Percentiles rank a stretch among this genome's conserved stretches.
phyloP scores from a whole-genome alignment of 2,329 filamentous ascomycete species.

The Myotisia sp. region DNA sequence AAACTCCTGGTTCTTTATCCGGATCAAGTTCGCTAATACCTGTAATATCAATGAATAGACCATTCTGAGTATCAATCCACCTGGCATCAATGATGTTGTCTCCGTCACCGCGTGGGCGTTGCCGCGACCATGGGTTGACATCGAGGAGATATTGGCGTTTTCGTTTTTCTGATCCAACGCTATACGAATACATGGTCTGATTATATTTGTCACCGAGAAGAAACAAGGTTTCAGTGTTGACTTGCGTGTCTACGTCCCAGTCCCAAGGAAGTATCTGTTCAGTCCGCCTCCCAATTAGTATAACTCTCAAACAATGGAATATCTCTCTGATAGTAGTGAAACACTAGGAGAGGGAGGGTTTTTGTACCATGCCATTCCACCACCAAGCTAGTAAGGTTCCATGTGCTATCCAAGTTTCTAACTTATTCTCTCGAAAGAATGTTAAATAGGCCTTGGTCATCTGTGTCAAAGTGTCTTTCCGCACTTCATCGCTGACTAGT shows the following conservation, averaged over 20 bases:
- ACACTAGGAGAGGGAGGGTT: conserved; percentile 8
- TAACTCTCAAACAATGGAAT: not conserved
- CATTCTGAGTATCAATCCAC: conserved; percentile 64
- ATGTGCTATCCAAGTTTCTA: conserved; percentile 79
- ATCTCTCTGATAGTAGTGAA: not conserved
- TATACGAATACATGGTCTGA: conserved; percentile 44
- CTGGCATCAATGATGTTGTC: conserved; percentile 70
- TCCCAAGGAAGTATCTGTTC: conserved; percentile 65
- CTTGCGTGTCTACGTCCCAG: conserved; percentile 70
- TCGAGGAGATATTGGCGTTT: conserved; percentile 54
- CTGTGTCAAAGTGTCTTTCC: conserved; percentile 50
- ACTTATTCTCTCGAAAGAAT: conserved; percentile 46
- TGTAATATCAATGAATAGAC: conserved; percentile 74
- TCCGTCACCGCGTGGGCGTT: conserved; percentile 50
- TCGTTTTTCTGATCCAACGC: conserved; percentile 27
- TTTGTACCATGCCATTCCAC: conserved; percentile 56
- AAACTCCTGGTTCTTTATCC: conserved; percentile 45
- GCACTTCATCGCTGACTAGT: conserved; percentile 50
- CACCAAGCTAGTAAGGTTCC: conserved; percentile 76
- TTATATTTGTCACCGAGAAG: conserved; percentile 55
- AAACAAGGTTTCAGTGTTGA: conserved; percentile 51
- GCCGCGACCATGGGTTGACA: conserved; percentile 55
- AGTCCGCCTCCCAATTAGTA: conserved; percentile 85
- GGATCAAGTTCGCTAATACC: conserved; percentile 55
- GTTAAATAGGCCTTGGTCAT: conserved; percentile 62